These are phyloP conservation scores for Acer saccharum DNA, from an alignment of 345 rosid genomes.

Conservation along the genomic window DNA sequence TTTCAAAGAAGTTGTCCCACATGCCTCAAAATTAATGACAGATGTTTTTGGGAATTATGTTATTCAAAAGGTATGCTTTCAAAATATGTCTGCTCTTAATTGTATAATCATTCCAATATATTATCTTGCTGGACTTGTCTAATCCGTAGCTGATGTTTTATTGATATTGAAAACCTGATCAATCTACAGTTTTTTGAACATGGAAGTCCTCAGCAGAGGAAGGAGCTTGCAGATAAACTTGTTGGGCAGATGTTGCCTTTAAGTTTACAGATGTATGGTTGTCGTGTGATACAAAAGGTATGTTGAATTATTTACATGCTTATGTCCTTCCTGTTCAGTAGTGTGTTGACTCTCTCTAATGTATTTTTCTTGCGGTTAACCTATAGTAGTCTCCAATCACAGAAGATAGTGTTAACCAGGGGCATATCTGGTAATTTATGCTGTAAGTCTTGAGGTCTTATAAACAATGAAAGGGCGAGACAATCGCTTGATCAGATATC, in stretches of 20 bases:
- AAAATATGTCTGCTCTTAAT: neutral
- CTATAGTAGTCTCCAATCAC: no score
- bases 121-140: neutral
- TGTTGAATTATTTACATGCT: slow-evolving; percentile 2
- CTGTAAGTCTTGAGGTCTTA: no score
- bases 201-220: slow-evolving; percentile 83
- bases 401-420: no score
- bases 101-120: slow-evolving; percentile 4
- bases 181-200: slow-evolving; percentile 77
- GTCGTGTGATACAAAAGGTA: slow-evolving; percentile 99
- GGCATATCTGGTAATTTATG: no score
- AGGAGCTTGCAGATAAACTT: slow-evolving; percentile 84
- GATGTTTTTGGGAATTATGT: slow-evolving; percentile 99
- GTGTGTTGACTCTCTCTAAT: neutral
- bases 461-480: no score
- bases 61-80: slow-evolving; percentile 76
- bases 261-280: slow-evolving; percentile 99
- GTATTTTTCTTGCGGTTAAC: neutral
- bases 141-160: neutral
- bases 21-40: slow-evolving; percentile 84
- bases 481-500: no score
- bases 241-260: slow-evolving; percentile 81
- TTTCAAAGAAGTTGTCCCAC: slow-evolving; percentile 86
- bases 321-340: neutral
- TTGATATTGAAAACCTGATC: slow-evolving; percentile 22